Evolutionary conservation across 805 yeast genomes (phyloP).

Genomic region (Candida namnaoensis): DNA sequence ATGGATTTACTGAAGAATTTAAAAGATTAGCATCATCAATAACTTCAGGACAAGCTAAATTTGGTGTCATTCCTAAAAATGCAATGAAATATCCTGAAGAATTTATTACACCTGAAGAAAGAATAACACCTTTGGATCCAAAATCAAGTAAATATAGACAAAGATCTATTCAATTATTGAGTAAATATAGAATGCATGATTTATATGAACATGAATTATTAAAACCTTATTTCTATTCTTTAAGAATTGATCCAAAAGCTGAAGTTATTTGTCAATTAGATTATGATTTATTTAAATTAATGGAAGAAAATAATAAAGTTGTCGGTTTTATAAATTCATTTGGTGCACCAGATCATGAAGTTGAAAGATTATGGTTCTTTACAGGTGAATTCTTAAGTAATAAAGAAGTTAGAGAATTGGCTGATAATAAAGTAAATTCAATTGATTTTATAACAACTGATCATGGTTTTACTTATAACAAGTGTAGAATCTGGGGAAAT

Average conservation of each 20-base stretch:
- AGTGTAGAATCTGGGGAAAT: conserved; percentile 89
- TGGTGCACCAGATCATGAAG: conserved; percentile 65
- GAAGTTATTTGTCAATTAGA: conserved; percentile 75
- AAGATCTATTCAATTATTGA: conserved; percentile 37
- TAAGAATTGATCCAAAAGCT: conserved; percentile 92
- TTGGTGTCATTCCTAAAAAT: conserved; percentile 31
- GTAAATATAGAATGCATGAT: conserved; percentile 85
- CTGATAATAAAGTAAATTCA: conserved; percentile 48
- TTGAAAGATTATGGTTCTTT: conserved; percentile 68
- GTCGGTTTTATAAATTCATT: conserved; percentile 76
- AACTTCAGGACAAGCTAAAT: conserved; percentile 33
- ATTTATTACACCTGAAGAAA: conserved; percentile 12
- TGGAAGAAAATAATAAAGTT: conserved; percentile 66
- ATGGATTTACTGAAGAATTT: conserved; percentile 28
- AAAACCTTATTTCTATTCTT: conserved; percentile 78
- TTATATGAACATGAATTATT: conserved; percentile 72
- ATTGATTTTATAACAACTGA: conserved; percentile 66
- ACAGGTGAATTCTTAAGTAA: conserved; percentile 45
- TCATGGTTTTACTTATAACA: conserved; percentile 61
- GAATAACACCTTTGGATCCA: conserved; percentile 46
- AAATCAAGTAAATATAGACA: conserved; percentile 57
- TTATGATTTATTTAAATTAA: conserved; percentile 72
- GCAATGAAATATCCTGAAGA: conserved; percentile 50
- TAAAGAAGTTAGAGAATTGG: conserved; percentile 46
- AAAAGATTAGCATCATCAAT: conserved; percentile 18